Percentiles rank a stretch among this genome's conserved stretches.
Conservation (phyloP, 225 moss, liverwort and hornwort genomes). For the Sphagnum tenellum region DNA sequence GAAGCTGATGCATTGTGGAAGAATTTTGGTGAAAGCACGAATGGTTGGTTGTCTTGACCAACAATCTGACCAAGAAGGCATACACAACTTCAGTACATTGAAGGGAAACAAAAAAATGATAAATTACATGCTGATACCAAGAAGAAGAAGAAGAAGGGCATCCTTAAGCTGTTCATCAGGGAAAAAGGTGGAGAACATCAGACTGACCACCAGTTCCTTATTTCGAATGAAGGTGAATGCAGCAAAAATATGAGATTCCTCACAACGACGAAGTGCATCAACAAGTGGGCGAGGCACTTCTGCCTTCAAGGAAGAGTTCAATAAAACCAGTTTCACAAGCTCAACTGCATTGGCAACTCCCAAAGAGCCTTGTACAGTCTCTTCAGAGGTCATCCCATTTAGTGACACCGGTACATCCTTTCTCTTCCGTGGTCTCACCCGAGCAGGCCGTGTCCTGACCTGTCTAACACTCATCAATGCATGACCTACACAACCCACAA, state of each 20-base stretch:
- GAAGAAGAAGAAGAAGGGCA: not conserved
- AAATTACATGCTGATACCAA: not conserved
- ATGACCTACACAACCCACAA: not conserved
- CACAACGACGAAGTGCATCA: slow-evolving; percentile 65
- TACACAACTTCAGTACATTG: too few species aligned
- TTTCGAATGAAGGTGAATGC: slow-evolving; percentile 79
- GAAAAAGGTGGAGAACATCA: not conserved
- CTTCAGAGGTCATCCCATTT: slow-evolving; percentile 52
- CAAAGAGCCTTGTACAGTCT: slow-evolving; percentile 65
- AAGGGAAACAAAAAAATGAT: too few species aligned
- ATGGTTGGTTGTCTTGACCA: slow-evolving; percentile 59
- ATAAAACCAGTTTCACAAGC: slow-evolving; percentile 76
- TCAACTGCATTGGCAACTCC: slow-evolving; percentile 86
- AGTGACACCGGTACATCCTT: slow-evolving; percentile 28
- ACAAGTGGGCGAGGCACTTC: slow-evolving; percentile 54
- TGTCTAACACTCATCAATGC: slow-evolving; percentile 9
- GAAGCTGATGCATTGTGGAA: slow-evolving; percentile 74
- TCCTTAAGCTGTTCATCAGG: too few species aligned
- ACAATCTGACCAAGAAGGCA: slow-evolving; percentile 30
- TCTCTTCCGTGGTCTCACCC: slow-evolving; percentile 31
- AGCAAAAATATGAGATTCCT: slow-evolving; percentile 72
- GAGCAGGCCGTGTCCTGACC: slow-evolving; percentile 22
- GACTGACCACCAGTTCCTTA: slow-evolving; percentile 67
- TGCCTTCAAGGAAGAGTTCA: slow-evolving; percentile 43
- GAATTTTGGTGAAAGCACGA: slow-evolving; percentile 80